Evolutionary conservation across 176 grass and related monocot species (phyloP).

Genomic region (Typha latifolia): DNA sequence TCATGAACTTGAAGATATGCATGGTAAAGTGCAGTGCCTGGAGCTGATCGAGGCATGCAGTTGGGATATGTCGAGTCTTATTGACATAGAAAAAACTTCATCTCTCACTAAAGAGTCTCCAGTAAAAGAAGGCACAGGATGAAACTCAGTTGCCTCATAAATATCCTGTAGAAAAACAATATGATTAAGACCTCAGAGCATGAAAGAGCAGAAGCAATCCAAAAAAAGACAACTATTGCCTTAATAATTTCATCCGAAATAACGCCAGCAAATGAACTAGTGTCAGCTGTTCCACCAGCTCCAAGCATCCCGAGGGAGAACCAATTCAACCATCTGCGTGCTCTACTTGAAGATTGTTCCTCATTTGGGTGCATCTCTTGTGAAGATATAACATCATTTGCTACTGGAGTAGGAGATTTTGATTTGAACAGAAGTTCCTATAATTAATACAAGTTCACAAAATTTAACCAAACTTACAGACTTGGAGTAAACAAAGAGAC

Average conservation of each 20-base stretch:
- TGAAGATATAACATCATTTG: slow-evolving; percentile 31
- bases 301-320: slow-evolving; percentile 98
- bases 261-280: slow-evolving; percentile 84
- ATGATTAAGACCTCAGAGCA: slow-evolving; percentile 13
- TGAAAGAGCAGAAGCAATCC: background rate
- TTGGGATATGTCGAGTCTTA: slow-evolving; percentile 50
- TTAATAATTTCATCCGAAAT: slow-evolving; percentile 98
- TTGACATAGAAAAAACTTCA: slow-evolving; percentile 44
- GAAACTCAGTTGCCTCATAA: slow-evolving; percentile 91
- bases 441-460: slow-evolving; percentile 21
- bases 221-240: slow-evolving; percentile 31
- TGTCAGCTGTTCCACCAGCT: slow-evolving; percentile 80
- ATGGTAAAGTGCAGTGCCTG: slow-evolving; percentile 40
- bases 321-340: slow-evolving; percentile 89
- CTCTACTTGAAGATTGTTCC: slow-evolving; percentile 44
- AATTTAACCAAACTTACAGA: background rate
- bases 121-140: slow-evolving; percentile 49
- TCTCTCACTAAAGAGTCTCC: slow-evolving; percentile 47
- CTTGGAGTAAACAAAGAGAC: background rate
- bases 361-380: slow-evolving; percentile 49
- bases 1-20: slow-evolving; percentile 10
- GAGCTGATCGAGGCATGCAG: slow-evolving; percentile 41
- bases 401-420: slow-evolving; percentile 14
- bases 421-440: slow-evolving; percentile 61
- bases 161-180: slow-evolving; percentile 62